Evolutionary conservation across 2,329 filamentous ascomycete species (phyloP).

Genomic region (Beauveria pseudobassiana): DNA sequence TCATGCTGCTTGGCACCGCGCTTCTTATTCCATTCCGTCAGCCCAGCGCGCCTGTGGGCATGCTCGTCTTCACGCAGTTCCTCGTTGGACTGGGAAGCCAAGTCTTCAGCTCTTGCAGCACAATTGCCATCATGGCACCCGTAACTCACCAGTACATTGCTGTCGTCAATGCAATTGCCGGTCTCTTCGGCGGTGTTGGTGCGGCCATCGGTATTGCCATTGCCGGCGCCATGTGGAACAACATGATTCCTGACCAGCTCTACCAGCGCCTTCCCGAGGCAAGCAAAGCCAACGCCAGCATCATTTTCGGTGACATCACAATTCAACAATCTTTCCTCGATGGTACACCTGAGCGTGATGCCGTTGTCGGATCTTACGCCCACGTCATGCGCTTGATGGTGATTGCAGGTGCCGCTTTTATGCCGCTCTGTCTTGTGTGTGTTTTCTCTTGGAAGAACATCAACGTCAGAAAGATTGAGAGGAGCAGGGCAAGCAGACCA

Average conservation of each 20-base stretch:
- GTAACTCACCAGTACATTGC: slow-evolving; percentile 50
- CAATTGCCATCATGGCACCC: slow-evolving; percentile 50
- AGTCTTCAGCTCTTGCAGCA: slow-evolving; percentile 34
- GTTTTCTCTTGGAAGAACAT: slow-evolving; percentile 32
- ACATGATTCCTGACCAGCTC: slow-evolving; percentile 38
- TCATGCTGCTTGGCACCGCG: slow-evolving; percentile 35
- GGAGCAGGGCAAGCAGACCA: slow-evolving; percentile 22
- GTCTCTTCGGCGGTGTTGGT: slow-evolving; percentile 53
- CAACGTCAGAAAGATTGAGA: slow-evolving; percentile 31
- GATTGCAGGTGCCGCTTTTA: slow-evolving; percentile 29
- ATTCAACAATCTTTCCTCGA: slow-evolving; percentile 42
- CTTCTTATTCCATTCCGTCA: slow-evolving; percentile 36
- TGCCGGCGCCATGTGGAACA: slow-evolving; percentile 55
- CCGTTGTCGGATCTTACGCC: slow-evolving; percentile 50
- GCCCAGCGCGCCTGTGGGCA: slow-evolving; percentile 29
- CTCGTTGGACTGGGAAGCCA: slow-evolving; percentile 41
- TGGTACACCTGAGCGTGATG: slow-evolving; percentile 41
- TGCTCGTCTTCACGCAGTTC: slow-evolving; percentile 50
- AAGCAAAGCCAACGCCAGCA: slow-evolving; percentile 24
- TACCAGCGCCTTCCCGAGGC: slow-evolving; percentile 34
- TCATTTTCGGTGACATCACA: slow-evolving; percentile 40
- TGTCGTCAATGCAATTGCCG: slow-evolving; percentile 47
- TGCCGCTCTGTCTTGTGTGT: slow-evolving; percentile 27
- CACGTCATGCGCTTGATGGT: slow-evolving; percentile 32
- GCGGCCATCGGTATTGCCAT: slow-evolving; percentile 50